A percentile compares a stretch with the other conserved stretches of the same genome.
Conservation (phyloP, 192 early-diverging fungal genomes). For the Umbelopsis ramanniana region DNA sequence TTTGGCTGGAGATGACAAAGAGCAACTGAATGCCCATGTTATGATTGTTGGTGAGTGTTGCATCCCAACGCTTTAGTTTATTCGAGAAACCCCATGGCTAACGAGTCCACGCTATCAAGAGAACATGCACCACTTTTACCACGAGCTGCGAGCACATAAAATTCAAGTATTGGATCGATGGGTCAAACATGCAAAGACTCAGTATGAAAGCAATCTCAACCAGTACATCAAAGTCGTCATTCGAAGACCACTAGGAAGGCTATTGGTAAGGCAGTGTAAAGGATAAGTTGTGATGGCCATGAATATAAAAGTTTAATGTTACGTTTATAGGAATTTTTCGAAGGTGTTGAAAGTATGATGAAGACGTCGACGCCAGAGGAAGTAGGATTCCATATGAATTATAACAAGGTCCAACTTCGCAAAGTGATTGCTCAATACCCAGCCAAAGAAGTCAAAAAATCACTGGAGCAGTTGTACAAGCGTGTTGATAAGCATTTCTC, state of each 20-base stretch:
- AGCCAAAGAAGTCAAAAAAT: slow-evolving; percentile 79
- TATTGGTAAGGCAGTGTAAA: slow-evolving; percentile 59
- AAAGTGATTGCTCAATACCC: slow-evolving; percentile 88
- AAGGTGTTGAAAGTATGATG: slow-evolving; percentile 87
- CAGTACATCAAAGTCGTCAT: slow-evolving; percentile 90
- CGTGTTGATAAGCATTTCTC: slow-evolving; percentile 95
- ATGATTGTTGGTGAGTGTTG: slow-evolving; percentile 66
- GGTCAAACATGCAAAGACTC: slow-evolving; percentile 81
- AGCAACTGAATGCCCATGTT: slow-evolving; percentile 88
- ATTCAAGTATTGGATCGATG: slow-evolving; percentile 73
- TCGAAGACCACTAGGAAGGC: slow-evolving; percentile 81
- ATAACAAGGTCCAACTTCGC: slow-evolving; percentile 81
- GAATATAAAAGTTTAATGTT: background rate
- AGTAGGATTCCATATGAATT: slow-evolving; percentile 80
- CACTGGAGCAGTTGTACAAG: slow-evolving; percentile 82
- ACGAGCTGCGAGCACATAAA: slow-evolving; percentile 76
- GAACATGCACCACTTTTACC: slow-evolving; percentile 95
- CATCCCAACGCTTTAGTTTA: background rate
- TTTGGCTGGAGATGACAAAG: slow-evolving; percentile 85
- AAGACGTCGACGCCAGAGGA: slow-evolving; percentile 79
- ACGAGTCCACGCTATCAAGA: slow-evolving; percentile 51
- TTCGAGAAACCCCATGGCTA: too few species aligned
- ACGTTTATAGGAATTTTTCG: slow-evolving; percentile 86
- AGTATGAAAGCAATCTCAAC: slow-evolving; percentile 82
- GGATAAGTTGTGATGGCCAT: background rate